A percentile compares a stretch with the other conserved stretches of the same genome.
phyloP scores from a whole-genome alignment of 345 rosid species.

The Pistacia integerrima region DNA sequence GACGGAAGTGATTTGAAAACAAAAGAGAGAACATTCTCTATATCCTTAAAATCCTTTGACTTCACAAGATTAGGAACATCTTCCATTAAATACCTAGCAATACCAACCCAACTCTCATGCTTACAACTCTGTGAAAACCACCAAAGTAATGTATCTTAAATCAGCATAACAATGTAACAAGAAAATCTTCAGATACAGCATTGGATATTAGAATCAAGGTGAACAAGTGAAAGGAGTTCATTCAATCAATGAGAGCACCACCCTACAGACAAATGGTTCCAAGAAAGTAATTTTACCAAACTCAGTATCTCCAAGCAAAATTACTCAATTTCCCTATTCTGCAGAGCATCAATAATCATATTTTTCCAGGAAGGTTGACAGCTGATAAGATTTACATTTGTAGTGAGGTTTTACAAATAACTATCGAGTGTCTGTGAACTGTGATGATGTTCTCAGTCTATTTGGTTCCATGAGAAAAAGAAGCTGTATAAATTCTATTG shows the following conservation, averaged over 20 bases:
- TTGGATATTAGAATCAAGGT: not conserved
- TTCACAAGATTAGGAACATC: conserved; percentile 60
- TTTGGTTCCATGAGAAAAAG: conserved; percentile 9
- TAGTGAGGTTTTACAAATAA: not conserved
- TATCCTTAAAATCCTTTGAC: conserved; percentile 61
- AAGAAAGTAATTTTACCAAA: not conserved
- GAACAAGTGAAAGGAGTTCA: not conserved
- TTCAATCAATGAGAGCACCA: not conserved
- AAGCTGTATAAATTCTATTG: not conserved
- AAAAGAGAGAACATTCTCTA: conserved; percentile 44
- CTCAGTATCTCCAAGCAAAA: not conserved
- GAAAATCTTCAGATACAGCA: not conserved
- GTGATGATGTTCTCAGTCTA: not conserved
- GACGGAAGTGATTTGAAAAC: conserved; percentile 68
- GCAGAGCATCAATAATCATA: not conserved
- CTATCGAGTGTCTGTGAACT: not conserved
- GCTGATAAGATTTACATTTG: not conserved
- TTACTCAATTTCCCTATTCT: not conserved
- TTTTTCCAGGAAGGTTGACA: not conserved
- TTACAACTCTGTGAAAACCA: conserved; percentile 62
- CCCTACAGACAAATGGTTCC: not conserved
- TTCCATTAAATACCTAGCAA: conserved; percentile 80
- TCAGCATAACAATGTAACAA: not conserved
- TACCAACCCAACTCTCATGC: conserved; percentile 71
- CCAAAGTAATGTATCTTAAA: conserved; percentile 17